These are phyloP conservation scores for Lichtheimia hyalospora DNA, from an alignment of 371 early-diverging fungal species.

Conservation along the genomic window DNA sequence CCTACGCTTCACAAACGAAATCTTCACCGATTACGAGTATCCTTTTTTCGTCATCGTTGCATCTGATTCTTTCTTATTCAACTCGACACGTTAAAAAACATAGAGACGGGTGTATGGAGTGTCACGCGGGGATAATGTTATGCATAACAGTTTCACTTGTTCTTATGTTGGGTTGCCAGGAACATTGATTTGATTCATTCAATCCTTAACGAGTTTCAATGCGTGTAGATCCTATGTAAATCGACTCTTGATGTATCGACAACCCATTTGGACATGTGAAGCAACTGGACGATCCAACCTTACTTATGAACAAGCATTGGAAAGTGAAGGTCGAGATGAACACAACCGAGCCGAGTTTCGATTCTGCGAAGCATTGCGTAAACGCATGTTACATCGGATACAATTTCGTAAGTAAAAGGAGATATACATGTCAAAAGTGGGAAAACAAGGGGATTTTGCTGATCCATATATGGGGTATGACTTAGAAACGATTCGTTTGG, in stretches of 20 bases:
- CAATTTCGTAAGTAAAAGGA: constrained; percentile 63
- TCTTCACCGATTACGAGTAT: constrained; percentile 85
- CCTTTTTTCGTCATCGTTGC: constrained; percentile 20
- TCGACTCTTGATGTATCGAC: constrained; percentile 68
- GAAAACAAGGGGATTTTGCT: background rate
- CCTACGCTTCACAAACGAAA: constrained; percentile 84
- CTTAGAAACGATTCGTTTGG: constrained; percentile 46
- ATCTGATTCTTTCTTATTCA: background rate
- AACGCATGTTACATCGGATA: constrained; percentile 57
- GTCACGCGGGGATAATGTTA: no score
- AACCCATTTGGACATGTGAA: constrained; percentile 78
- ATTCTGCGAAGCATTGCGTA: constrained; percentile 64
- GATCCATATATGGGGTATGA: background rate
- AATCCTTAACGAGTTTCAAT: constrained; percentile 5
- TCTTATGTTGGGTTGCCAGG: background rate
- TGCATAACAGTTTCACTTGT: background rate
- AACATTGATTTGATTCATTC: background rate
- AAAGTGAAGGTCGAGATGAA: constrained; percentile 67
- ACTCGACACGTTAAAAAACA: no score
- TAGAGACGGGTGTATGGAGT: no score
- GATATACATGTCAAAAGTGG: background rate
- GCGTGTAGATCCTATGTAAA: constrained; percentile 71
- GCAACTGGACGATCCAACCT: constrained; percentile 70
- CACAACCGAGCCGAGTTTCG: constrained; percentile 52
- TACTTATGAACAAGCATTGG: constrained; percentile 84